Evolutionary conservation across 2,329 filamentous ascomycete species (phyloP).

Genomic region (Paraphaeosphaeria minitans): DNA sequence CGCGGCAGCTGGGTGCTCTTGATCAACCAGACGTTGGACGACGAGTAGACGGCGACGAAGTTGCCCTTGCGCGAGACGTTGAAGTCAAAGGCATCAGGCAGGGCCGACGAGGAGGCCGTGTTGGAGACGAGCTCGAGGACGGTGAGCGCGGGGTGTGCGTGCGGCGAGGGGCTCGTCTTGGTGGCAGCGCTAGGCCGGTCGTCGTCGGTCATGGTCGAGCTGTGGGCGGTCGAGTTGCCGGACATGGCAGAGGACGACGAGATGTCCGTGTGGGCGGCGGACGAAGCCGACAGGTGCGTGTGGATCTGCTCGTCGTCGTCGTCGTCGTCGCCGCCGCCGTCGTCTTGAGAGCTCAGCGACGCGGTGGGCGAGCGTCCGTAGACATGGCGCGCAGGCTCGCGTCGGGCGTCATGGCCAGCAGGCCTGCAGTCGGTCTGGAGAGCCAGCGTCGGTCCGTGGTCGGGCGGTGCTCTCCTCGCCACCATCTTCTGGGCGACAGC

Average conservation of each 20-base stretch:
- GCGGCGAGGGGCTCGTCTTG: constrained; percentile 26
- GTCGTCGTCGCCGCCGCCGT: too few species aligned
- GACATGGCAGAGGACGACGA: constrained; percentile 36
- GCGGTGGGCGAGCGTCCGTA: constrained; percentile 20
- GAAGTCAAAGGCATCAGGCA: constrained; percentile 47
- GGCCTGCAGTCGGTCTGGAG: constrained; percentile 26
- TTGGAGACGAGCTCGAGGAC: constrained; percentile 47
- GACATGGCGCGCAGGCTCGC: constrained; percentile 6
- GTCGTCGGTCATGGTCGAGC: constrained; percentile 40
- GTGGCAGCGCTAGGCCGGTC: constrained; percentile 25
- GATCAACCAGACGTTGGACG: constrained; percentile 46
- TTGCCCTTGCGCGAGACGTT: constrained; percentile 43
- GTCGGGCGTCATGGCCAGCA: constrained; percentile 22
- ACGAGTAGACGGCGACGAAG: constrained; percentile 45
- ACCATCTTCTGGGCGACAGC: constrained; percentile 25
- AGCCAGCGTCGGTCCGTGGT: constrained; percentile 24
- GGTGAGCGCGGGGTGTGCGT: constrained; percentile 40
- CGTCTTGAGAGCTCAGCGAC: constrained; percentile 26
- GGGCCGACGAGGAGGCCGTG: constrained; percentile 45
- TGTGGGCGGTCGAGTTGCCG: constrained; percentile 42
- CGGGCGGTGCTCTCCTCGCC: constrained; percentile 25
- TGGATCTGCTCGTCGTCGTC: constrained; percentile 29
- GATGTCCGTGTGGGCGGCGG: constrained; percentile 32
- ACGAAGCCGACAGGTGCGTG: constrained; percentile 40
- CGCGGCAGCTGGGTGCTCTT: constrained; percentile 44